Evolutionary conservation across 139 green algal genomes (phyloP), one percentile per base, ranked within the genome.

Genomic region (Tetradesmus obliquus): DNA sequence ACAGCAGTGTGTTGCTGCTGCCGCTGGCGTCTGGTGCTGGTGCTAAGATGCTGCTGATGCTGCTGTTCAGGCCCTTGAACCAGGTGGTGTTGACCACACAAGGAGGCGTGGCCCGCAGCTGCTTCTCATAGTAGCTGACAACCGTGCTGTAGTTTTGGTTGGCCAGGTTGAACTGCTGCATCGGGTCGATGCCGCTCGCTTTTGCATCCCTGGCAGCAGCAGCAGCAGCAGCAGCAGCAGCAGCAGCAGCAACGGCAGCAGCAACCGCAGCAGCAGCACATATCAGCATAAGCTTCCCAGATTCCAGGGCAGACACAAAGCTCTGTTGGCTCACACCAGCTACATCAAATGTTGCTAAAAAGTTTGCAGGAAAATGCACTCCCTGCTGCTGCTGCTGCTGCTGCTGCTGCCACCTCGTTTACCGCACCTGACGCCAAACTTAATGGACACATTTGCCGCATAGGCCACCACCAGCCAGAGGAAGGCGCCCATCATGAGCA

Each of bases 391-490:
- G 83, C 83, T 88, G 83, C 83, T 55, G 83, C 55, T 84, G 45
- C 69, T 66, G 51, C 58, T 62, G 53, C 20, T 17, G 15, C 80
- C 22, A 9, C 24, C 22, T 3, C 20, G 13, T 12, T 2, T 82
- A 7, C 13, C 84, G 7, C 79, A 92, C 89, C 60, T 79, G 66
- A 92, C 89, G 55, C 90, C 90, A 32, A 62, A 71, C 51, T 82
- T 86, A 55, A 92, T 92, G 45, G 83, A 85, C 32, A 90, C 62
- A 51, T 92, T 92, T 3, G 90, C 90, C n/a, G 83, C 90, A 58
- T 87, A 92, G 0, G 90, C 90, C 6, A 92, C 72, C 72, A 90
- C 90, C 58, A 92, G 84, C 90, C 90, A 92, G n/a, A 92, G 58
- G 72, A 92, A 90, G 3, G 90, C 90, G 1, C 90, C 90, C 83